phyloP scores from a whole-genome alignment of 2,329 filamentous ascomycete species.

The Nemania abortiva region DNA sequence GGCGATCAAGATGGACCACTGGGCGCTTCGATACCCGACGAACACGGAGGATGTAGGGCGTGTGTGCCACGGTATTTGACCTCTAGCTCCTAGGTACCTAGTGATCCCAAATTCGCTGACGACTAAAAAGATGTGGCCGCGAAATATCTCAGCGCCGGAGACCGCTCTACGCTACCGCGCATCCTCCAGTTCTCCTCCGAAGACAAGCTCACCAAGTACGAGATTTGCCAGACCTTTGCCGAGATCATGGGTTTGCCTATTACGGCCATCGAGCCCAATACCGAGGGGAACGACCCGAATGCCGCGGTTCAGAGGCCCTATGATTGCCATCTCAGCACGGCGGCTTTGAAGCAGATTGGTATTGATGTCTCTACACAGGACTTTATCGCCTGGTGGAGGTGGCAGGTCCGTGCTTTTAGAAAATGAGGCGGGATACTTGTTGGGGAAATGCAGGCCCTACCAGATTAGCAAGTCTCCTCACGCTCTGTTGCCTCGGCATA shows the following conservation, averaged over 20 bases:
- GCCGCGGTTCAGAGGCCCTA: conserved; percentile 83
- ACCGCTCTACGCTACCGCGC: conserved; percentile 68
- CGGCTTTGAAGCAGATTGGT: conserved; percentile 76
- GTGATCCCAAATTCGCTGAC: conserved; percentile 33
- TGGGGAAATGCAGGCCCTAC: neutral
- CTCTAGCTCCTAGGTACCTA: conserved; percentile 21
- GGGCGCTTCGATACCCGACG: conserved; percentile 85
- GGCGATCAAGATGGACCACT: conserved; percentile 84
- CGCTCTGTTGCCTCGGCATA: neutral
- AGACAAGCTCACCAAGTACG: conserved; percentile 88
- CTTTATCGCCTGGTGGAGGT: conserved; percentile 85
- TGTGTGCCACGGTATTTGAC: conserved; percentile 73
- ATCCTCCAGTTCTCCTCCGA: conserved; percentile 90
- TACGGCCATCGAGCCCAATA: conserved; percentile 75
- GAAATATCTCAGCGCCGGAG: conserved; percentile 70
- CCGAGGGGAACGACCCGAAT: conserved; percentile 77
- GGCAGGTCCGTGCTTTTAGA: conserved; percentile 70
- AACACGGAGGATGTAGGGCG: conserved; percentile 89
- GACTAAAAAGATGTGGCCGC: conserved; percentile 71
- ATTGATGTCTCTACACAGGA: conserved; percentile 80
- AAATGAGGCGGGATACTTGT: conserved; percentile 54
- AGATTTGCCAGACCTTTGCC: conserved; percentile 83
- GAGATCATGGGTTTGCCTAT: conserved; percentile 82
- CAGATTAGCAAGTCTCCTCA: neutral
- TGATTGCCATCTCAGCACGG: conserved; percentile 88